Conservation (phyloP, 2,329 filamentous ascomycete genomes). For the Cordyceps pruinosa region DNA sequence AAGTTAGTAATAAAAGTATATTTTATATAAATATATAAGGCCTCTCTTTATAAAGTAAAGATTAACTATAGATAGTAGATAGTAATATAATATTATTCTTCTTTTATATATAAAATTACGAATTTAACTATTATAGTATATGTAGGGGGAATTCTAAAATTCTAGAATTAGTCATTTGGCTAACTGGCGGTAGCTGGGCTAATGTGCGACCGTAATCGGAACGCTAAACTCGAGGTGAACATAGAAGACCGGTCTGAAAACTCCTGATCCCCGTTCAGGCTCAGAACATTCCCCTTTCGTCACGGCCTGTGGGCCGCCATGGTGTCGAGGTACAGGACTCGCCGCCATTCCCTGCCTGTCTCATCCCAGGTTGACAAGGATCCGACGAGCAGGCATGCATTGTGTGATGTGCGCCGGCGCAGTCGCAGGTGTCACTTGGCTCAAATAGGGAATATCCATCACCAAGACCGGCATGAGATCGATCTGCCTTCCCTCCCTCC, state of each 20-base stretch:
- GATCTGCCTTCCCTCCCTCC: background rate
- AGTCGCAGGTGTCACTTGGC: background rate
- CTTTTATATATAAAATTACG: too few species aligned
- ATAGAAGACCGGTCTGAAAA: background rate
- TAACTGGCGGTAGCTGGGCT: too few species aligned
- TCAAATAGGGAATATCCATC: background rate
- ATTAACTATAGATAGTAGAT: too few species aligned
- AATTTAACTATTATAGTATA: too few species aligned
- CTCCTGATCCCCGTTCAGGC: background rate
- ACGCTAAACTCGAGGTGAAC: background rate
- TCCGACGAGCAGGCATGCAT: background rate
- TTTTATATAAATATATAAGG: too few species aligned
- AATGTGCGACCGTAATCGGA: too few species aligned
- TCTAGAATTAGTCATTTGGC: too few species aligned
- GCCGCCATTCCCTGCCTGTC: background rate
- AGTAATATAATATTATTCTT: too few species aligned
- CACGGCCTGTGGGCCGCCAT: background rate
- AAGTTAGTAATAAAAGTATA: too few species aligned
- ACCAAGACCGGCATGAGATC: background rate
- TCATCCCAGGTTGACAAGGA: slow-evolving; percentile 11
- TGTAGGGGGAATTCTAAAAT: too few species aligned
- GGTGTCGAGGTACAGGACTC: background rate
- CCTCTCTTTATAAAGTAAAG: too few species aligned
- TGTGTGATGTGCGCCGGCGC: background rate
- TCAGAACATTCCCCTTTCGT: background rate